Base-by-base conservation (phyloP, 2,329 filamentous ascomycete genomes). In the Fragosphaeria purpurea region DNA sequence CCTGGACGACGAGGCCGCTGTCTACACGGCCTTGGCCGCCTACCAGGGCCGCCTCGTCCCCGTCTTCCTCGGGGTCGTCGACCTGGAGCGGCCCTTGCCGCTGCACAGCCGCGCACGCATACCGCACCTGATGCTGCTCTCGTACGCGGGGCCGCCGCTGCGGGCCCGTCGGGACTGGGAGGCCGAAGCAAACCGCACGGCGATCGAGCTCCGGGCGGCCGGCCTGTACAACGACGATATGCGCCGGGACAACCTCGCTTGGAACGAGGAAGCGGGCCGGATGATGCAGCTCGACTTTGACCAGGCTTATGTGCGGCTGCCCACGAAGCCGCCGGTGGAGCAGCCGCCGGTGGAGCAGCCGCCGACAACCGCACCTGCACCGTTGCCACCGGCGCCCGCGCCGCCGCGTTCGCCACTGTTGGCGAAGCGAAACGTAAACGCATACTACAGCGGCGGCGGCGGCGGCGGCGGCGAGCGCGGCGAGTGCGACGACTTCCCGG, bases 311-410 rank as follows among this genome's bases (percentile, higher is more conserved):
- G 41, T 47, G n/a, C n/a, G n/a, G 5, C 32, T 9, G 13, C 13
- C 41, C 22, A 42, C 41, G 31, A 22, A n/a, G 41, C 41, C 41
- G n/a, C n/a, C 22, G 13, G 13, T 22, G 41, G 41, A 42, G 41
- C 13, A 22, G n/a, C 22, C 41, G 41, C 22, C n/a, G 41, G 31
- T 22, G 41, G 13, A 42, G n/a, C 22, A 13, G 41, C 41, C 13
- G 41, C 11, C 4, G 41, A 22, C 41, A 42, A n/a, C 41, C 60
- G 59, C 61, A 60, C 50, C 51, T 53, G 47, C 49, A 53, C 54
- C 56, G 57, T 50, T 42, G 44, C 56, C 4, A 32, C n/a, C n/a
- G n/a, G n/a, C n/a, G n/a, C n/a, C n/a, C n/a, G n/a, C n/a, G n/a
- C n/a, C n/a, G n/a, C n/a, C n/a, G n/a, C n/a, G n/a, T n/a, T n/a